Evolutionary conservation across 163 green algal genomes (phyloP), one percentile per base, ranked within the genome.

Genomic region (Chlamydomonas reinhardtii): DNA sequence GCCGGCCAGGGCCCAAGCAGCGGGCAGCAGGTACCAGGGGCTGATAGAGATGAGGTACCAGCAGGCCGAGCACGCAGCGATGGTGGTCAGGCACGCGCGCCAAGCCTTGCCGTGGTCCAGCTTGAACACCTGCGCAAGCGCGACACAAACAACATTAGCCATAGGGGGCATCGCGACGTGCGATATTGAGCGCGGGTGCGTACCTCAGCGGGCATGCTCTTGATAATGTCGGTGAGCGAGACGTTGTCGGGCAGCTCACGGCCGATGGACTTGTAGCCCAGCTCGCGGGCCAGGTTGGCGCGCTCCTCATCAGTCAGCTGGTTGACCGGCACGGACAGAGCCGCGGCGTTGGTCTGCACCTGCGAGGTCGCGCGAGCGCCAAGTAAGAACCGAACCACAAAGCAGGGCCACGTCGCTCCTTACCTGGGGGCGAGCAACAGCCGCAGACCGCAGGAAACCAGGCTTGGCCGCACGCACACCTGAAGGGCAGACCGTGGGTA

Each of bases 1-100:
- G 87, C 97, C 96, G 20, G 96, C 90, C 73, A 99, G 91, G 8
- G 93, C 92, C 95, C 96, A 99, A 22, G 96, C 96, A 16, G 98
- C 92, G 29, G 97, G 97, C 70, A 99, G 94, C 74, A 99, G 91
- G 86, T 97, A 99, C 93, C 94, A 97, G 48, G 97, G 97, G 5
- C 93, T 92, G 27, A 98, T 90, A 39, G 86, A 90, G 84, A 99
- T 97, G 39, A 98, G 91, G 84, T 95, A 97, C 54, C 97, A 79
- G 74, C 89, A 94, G 59, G 84, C 85, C 14, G 96, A 84, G 75
- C 98, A 93, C 35, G 95, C 91, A 2, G 86, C 82, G 12, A 99
- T 59, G 32, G 95, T 94, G 27, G 93, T 95, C 19, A 92, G 84
- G 8, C 98, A 95, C 2, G 94, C 91, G 29, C 94, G 82, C 96